Conservation (phyloP, 257 asterid species). For the Euphrasia confusa region DNA sequence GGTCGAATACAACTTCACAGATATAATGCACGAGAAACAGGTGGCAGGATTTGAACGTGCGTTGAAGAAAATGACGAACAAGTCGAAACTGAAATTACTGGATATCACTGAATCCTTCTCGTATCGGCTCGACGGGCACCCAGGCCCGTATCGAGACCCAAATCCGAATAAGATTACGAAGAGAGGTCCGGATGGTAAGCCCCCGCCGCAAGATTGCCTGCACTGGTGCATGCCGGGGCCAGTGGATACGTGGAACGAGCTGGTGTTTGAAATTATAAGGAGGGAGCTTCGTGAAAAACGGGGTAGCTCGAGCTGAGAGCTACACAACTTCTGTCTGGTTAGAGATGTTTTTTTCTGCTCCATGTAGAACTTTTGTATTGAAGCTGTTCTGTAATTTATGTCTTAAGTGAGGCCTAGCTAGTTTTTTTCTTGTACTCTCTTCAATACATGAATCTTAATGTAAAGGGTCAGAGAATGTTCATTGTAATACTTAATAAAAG, state of each 20-base stretch:
- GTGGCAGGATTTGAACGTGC: constrained; percentile 54
- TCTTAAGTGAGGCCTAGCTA: constrained; percentile 21
- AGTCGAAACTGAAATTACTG: constrained; percentile 62
- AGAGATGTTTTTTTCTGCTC: constrained; percentile 8
- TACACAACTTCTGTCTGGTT: background rate
- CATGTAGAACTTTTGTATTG: constrained; percentile 7
- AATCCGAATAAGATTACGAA: constrained; percentile 86
- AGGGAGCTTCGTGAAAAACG: constrained; percentile 40
- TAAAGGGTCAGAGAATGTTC: constrained; percentile 14
- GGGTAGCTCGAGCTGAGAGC: constrained; percentile 24
- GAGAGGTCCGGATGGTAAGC: constrained; percentile 81
- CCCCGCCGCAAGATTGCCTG: constrained; percentile 98
- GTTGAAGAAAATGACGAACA: constrained; percentile 52
- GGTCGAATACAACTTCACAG: constrained; percentile 67
- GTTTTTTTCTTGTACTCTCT: background rate
- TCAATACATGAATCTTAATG: constrained; percentile 5
- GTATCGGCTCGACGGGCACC: constrained; percentile 92
- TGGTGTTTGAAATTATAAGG: constrained; percentile 61
- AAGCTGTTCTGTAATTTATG: constrained; percentile 22
- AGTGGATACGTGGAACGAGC: constrained; percentile 94
- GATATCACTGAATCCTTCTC: constrained; percentile 70
- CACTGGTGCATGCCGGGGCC: constrained; percentile 99
- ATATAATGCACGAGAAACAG: constrained; percentile 83
- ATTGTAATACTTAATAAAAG: constrained; percentile 13
- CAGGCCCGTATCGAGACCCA: constrained; percentile 81